These are phyloP conservation scores for Pichia thaimueangensis DNA, from an alignment of 805 yeast genomes.

Conservation along the genomic window DNA sequence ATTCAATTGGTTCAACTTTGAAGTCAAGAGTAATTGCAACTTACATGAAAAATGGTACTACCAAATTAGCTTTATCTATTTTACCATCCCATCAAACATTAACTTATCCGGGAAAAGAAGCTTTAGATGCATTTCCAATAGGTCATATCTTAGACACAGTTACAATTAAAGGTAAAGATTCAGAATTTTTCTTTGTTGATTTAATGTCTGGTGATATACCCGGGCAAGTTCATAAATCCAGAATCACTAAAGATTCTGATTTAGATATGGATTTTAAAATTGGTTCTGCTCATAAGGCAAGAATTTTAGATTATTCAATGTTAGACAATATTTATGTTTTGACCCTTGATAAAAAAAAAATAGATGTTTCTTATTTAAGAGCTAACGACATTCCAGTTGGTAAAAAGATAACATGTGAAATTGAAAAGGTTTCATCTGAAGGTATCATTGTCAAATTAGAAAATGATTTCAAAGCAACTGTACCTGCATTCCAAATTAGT, in stretches of 20 bases:
- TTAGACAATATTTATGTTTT: slow-evolving; percentile 63
- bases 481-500: slow-evolving; percentile 68
- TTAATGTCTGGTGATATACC: slow-evolving; percentile 44
- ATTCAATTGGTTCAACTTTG: slow-evolving; percentile 58
- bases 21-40: slow-evolving; percentile 68
- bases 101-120: slow-evolving; percentile 21
- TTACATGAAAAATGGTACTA: slow-evolving; percentile 41
- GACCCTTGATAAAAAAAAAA: slow-evolving; percentile 59
- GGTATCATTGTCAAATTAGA: slow-evolving; percentile 67
- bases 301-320: slow-evolving; percentile 64
- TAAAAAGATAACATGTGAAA: slow-evolving; percentile 48
- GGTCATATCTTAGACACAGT: slow-evolving; percentile 66
- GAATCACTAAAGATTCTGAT: slow-evolving; percentile 44
- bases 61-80: slow-evolving; percentile 57
- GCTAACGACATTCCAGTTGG: slow-evolving; percentile 75
- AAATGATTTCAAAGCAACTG: slow-evolving; percentile 66
- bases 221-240: slow-evolving; percentile 80
- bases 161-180: slow-evolving; percentile 53
- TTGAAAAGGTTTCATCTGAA: slow-evolving; percentile 50
- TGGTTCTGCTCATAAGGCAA: slow-evolving; percentile 68
- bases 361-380: slow-evolving; percentile 61
- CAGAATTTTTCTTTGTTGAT: slow-evolving; percentile 48
- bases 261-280: slow-evolving; percentile 44
- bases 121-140: slow-evolving; percentile 62
- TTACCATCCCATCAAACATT: slow-evolving; percentile 47